Base-by-base conservation (phyloP, 1,139 yeast genomes). In the Yamadazyma mexicana region DNA sequence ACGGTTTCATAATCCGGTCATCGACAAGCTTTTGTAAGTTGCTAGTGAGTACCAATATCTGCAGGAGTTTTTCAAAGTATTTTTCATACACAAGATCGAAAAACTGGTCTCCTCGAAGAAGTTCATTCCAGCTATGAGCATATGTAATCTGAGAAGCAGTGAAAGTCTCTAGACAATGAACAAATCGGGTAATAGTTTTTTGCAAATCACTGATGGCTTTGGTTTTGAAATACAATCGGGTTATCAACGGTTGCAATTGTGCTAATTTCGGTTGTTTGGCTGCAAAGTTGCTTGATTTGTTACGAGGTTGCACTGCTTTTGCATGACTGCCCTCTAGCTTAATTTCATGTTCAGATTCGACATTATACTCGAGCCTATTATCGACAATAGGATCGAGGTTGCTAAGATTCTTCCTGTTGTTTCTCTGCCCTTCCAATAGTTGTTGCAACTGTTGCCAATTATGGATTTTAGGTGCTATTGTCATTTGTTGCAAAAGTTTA, bases 51-150 rank as follows among this genome's bases (percentile, higher is more conserved):
- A 15, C 17, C 11, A 6, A 8, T 11, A 34, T 10, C 6, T n/a
- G 12, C 17, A 25, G 24, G 11, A 50, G 44, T 37, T 56, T 58
- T 8, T 48, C 51, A 9, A 40, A 36, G 44, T 48, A 59, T 32
- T 52, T 42, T 14, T 50, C 46, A 39, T 53, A 56, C 40, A 56
- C 50, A 14, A 54, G 48, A 11, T 44, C 48, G 34, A 54, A 47
- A 24, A 44, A 49, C 10, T 40, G 35, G 15, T 41, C 44, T 7
- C 45, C 48, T n/a, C 41, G 46, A 34, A 57, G 39, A 2, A 55
- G 38, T 2, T 33, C 20, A 11, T 46, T 34, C 64, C 63, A 59
- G n/a, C 37, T 9, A 6, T 33, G 34, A 11, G 56, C 47, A 37
- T 49, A 55, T 17, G 31, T 26, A 12, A 40, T 32, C 40, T 59